A percentile compares a stretch with the other conserved stretches of the same genome.
Conservation (phyloP, 352 stramenopile species). For the Pythium apleroticum region DNA sequence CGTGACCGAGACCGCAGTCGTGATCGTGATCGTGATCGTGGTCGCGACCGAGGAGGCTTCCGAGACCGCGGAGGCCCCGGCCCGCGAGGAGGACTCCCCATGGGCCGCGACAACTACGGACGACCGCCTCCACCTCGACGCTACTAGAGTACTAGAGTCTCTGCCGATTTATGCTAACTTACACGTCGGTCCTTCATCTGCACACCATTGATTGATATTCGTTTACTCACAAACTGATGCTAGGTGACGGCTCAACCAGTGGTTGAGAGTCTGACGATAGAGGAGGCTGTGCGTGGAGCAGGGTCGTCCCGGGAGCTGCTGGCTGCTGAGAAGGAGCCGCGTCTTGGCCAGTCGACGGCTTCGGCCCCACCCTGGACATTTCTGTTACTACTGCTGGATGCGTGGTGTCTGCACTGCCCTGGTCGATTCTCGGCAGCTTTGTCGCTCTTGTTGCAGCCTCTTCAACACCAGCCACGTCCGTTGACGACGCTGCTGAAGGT, state of each 20-base stretch:
- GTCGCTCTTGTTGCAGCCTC: background rate
- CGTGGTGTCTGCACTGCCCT: too few species aligned
- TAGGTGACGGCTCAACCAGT: background rate
- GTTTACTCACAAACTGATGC: background rate
- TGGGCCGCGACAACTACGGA: conserved; percentile 24
- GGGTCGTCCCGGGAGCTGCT: background rate
- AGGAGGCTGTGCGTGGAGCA: background rate
- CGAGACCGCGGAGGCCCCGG: conserved; percentile 14
- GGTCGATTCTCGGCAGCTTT: background rate
- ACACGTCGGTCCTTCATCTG: background rate
- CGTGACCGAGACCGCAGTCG: conserved; percentile 34
- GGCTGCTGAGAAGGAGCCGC: background rate
- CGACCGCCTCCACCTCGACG: conserved; percentile 22
- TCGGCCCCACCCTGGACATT: too few species aligned
- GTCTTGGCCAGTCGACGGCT: background rate
- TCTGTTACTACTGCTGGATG: background rate
- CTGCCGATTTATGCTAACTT: background rate
- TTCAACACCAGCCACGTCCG: background rate
- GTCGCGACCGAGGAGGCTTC: conserved; percentile 17
- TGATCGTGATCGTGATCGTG: conserved; percentile 24
- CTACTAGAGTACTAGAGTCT: conserved; percentile 29
- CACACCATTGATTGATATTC: background rate
- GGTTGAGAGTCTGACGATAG: background rate
- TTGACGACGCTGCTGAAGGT: background rate
- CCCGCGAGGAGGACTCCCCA: background rate